Base-by-base conservation (phyloP, 1,139 yeast genomes). In the Groenewaldozyma auringiensis region DNA sequence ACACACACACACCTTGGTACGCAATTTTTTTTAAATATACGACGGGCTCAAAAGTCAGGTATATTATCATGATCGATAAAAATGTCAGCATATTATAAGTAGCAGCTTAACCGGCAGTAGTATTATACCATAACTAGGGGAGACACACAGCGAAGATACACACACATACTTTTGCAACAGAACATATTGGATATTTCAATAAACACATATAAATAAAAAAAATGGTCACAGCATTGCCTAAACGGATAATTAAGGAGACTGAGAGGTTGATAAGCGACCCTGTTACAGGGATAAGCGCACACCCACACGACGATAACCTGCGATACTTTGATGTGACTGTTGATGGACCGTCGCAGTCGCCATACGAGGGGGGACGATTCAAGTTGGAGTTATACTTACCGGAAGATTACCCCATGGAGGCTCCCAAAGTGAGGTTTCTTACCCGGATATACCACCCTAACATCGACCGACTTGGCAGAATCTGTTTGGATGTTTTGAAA, bases 371-470 rank as follows among this genome's bases (percentile, higher is more conserved):
- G 43, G 95, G 95, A 9, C 70, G 75, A 43, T 86, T 86, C 68
- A 75, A 80, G 55, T 69, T 87, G 47, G 95, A 86, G 63, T 71
- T 86, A 51, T 87, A 74, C 61, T 68, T 86, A 51, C 95, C 95
- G 1, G 95, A 87, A 59, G 95, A 87, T 59, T 87, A 87, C 63
- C 95, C 95, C 20, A 74, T 85, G 94, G 82, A 83, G 61, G 95
- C 97, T 0, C 97, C 97, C 40, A 87, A 86, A 63, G 94, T 89
- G 47, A 74, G 96, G 50, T 92, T 92, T 59, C 70, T 92, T 52
- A 92, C 98, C 41, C 87, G 83, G 66, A 88, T 92, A 37, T 92
- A 92, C 65, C 98, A 92, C 61, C 98, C 98, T 40, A 92, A 92
- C 65, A 92, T 92, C 57, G 98, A 92, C 64, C 79, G 94, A 61